phyloP scores from a whole-genome alignment of 75 land plant genomes.

The Pinus tabuliformis region DNA sequence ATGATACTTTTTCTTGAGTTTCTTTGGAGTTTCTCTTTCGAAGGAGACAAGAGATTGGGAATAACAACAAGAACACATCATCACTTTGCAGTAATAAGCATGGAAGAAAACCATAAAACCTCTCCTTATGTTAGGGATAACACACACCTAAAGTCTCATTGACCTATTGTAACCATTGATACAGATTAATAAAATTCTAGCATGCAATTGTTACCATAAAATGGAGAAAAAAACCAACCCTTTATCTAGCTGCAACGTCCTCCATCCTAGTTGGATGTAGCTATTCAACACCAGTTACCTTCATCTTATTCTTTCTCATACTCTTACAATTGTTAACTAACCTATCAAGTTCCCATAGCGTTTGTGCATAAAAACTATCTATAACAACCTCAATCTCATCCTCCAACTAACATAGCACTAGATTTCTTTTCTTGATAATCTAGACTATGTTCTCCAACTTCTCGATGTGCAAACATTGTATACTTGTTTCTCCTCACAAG shows the following conservation, averaged over 20 bases:
- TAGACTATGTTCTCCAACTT: conserved; percentile 48
- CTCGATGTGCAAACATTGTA: conserved; percentile 43
- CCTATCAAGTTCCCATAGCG: conserved; percentile 59
- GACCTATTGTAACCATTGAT: no score
- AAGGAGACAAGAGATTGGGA: neutral
- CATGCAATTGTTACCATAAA: no score
- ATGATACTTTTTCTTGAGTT: neutral
- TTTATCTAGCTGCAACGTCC: neutral
- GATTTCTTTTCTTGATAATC: conserved; percentile 42
- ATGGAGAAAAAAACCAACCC: neutral
- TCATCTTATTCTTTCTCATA: conserved; percentile 10
- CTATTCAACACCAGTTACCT: neutral
- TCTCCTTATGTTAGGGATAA: no score
- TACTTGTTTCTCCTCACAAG: conserved; percentile 45
- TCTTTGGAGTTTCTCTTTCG: neutral
- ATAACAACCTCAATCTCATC: conserved; percentile 60
- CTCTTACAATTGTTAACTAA: conserved; percentile 17
- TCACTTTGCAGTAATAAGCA: neutral
- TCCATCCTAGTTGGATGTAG: neutral
- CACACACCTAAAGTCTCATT: no score
- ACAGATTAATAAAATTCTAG: no score
- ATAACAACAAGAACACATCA: neutral
- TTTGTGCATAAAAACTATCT: conserved; percentile 41
- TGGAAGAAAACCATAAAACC: no score
- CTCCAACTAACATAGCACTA: conserved; percentile 27